A percentile compares a stretch with the other conserved stretches of the same genome.
Evolutionary conservation across 139 green algal species (phyloP).

Genomic region (Coelastrella sp.): DNA sequence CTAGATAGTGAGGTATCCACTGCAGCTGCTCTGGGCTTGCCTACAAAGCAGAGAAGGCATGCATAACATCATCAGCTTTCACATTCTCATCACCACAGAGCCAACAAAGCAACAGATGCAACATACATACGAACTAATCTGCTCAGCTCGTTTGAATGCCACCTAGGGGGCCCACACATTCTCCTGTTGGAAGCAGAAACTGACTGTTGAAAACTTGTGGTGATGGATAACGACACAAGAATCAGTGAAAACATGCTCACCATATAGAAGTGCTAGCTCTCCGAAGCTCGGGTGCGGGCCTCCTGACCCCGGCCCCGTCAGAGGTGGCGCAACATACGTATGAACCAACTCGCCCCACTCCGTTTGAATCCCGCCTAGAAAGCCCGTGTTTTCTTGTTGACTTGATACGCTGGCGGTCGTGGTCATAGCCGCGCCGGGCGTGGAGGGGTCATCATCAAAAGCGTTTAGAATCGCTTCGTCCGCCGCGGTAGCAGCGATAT

Average conservation of each 20-base stretch:
- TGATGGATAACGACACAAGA: too few species aligned
- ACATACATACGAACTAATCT: too few species aligned
- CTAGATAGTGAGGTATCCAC: constrained; percentile 47
- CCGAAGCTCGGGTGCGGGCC: constrained; percentile 71
- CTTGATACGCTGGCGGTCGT: not conserved
- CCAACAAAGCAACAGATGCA: too few species aligned
- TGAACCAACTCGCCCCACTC: constrained; percentile 67
- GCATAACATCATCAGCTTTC: too few species aligned
- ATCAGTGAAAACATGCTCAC: not conserved
- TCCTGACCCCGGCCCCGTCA: not conserved
- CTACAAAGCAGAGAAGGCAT: not conserved
- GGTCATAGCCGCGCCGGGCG: not conserved
- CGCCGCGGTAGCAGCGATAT: constrained; percentile 35
- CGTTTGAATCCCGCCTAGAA: constrained; percentile 28
- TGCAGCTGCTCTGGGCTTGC: constrained; percentile 72
- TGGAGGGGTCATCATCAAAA: not conserved
- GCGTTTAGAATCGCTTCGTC: not conserved
- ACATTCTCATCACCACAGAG: too few species aligned
- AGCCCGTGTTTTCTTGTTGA: not conserved
- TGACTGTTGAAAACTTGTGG: not conserved
- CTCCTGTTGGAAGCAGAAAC: not conserved
- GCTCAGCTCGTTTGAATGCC: too few species aligned
- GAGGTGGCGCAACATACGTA: constrained; percentile 57
- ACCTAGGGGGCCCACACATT: too few species aligned
- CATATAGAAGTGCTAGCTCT: constrained; percentile 79